Evolutionary conservation across 257 asterid genomes (phyloP).

Genomic region (Mitragyna speciosa): DNA sequence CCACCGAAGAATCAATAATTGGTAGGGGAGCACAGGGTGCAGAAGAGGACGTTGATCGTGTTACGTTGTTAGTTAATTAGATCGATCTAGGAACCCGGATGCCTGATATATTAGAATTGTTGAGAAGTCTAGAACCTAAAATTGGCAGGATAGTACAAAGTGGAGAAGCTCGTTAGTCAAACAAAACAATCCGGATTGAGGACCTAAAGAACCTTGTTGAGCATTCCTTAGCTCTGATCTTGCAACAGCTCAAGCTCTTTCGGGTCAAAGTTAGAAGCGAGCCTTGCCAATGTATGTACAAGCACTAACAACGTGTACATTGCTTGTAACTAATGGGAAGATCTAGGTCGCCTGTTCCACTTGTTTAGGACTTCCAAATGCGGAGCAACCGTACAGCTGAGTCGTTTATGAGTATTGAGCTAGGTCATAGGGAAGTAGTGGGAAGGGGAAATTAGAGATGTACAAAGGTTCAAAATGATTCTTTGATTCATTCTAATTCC

Average conservation of each 20-base stretch:
- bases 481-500: conserved; percentile 28
- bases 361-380: conserved; percentile 14
- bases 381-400: conserved; percentile 22
- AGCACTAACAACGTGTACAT: neutral
- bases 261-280: neutral
- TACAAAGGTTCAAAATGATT: conserved; percentile 24
- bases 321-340: neutral
- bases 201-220: neutral
- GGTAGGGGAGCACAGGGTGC: conserved; percentile 34
- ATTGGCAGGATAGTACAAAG: conserved; percentile 11
- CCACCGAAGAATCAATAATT: conserved; percentile 34
- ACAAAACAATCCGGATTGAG: neutral
- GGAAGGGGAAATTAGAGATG: conserved; percentile 7
- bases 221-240: neutral
- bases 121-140: conserved; percentile 14
- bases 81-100: conserved; percentile 17
- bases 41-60: conserved; percentile 47
- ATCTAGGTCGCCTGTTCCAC: conserved; percentile 2
- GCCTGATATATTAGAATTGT: neutral
- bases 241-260: neutral
- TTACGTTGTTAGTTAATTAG: conserved; percentile 39
- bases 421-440: conserved; percentile 14
- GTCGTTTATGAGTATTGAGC: conserved; percentile 22
- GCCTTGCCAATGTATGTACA: neutral
- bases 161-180: conserved; percentile 1